Evolutionary conservation across 805 yeast genomes (phyloP), one percentile per base, ranked within the genome.

Genomic region (Monosporozyma yasuniensis): DNA sequence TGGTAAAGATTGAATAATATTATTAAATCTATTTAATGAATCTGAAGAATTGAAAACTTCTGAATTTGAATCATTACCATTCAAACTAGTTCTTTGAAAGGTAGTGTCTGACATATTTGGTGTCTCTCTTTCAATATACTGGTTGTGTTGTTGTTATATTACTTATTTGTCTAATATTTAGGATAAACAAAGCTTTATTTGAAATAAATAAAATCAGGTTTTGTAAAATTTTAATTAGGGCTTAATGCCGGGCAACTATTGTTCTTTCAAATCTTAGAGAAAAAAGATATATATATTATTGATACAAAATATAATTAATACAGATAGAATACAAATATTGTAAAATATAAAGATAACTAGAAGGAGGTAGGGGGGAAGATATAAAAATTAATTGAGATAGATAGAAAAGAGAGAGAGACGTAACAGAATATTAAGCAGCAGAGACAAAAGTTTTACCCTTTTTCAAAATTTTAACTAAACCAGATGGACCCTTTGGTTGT

Each of bases 401-500:
- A 16, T 27, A 16, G 18, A 21, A 21, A n/a, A 21, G 3, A 22
- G 7, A 5, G 4, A 14, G 27, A 7, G 19, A 21, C 19, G 9
- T 16, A 9, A 16, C 14, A 41, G 43, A 7, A 32, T 27, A 34
- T 44, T 32, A 44, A 18, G 47, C 47, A 19, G 19, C 47, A 19
- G 28, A 65, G 23, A 64, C 56, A n/a, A 55, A 54, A 41, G 53
- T 51, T 48, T 62, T 61, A 43, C 61, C 52, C 42, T 58, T 61
- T 54, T 54, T 55, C 44, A 46, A 52, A 27, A 50, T 58, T 50
- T 52, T 63, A 56, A 64, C 55, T 16, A 61, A 54, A 25, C 63
- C 64, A 16, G 67, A 56, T 16, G 96, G 84, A 45, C 96, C 96
- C 72, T 88, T 87, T 66, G 95, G 95, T 71, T 86, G 95, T 44